phyloP scores from a whole-genome alignment of 371 early-diverging fungal genomes.

The Mortierella sp. region DNA sequence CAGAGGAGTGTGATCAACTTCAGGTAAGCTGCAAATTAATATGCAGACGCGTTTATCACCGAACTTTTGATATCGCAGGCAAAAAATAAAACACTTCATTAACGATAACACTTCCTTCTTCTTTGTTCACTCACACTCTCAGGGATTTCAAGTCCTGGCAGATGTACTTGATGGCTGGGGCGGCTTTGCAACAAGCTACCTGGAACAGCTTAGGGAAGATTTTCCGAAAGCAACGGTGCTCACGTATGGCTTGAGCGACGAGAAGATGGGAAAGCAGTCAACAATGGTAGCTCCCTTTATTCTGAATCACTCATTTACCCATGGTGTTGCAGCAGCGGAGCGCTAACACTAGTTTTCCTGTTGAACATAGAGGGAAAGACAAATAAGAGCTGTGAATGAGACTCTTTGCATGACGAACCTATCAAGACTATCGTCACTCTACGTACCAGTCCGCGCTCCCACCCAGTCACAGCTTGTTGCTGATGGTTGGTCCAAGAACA shows the following conservation, averaged over 20 bases:
- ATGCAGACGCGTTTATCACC: background rate
- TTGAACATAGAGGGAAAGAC: conserved; percentile 58
- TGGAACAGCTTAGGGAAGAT: conserved; percentile 81
- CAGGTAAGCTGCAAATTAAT: conserved; percentile 59
- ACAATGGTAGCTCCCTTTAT: conserved; percentile 47
- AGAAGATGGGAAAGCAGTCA: conserved; percentile 18
- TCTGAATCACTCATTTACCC: background rate
- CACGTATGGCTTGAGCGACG: conserved; percentile 67
- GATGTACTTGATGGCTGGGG: conserved; percentile 83
- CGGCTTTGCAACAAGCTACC: conserved; percentile 73
- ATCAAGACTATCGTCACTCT: conserved; percentile 62
- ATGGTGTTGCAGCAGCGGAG: background rate
- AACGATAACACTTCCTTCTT: too few relatives aligned
- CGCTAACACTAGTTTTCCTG: too few relatives aligned
- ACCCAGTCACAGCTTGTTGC: conserved; percentile 42
- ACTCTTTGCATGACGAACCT: conserved; percentile 62
- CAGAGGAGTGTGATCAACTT: conserved; percentile 87
- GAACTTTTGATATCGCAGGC: too few relatives aligned
- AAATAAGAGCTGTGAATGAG: conserved; percentile 60
- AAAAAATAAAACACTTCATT: too few relatives aligned
- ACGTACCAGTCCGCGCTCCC: conserved; percentile 67
- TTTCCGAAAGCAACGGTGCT: conserved; percentile 78
- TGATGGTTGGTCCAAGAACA: conserved; percentile 29
- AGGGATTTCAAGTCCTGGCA: conserved; percentile 85
- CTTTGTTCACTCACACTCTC: background rate